Evolutionary conservation across 2,329 filamentous ascomycete genomes (phyloP).

Genomic region (Magnaporthales sp.): DNA sequence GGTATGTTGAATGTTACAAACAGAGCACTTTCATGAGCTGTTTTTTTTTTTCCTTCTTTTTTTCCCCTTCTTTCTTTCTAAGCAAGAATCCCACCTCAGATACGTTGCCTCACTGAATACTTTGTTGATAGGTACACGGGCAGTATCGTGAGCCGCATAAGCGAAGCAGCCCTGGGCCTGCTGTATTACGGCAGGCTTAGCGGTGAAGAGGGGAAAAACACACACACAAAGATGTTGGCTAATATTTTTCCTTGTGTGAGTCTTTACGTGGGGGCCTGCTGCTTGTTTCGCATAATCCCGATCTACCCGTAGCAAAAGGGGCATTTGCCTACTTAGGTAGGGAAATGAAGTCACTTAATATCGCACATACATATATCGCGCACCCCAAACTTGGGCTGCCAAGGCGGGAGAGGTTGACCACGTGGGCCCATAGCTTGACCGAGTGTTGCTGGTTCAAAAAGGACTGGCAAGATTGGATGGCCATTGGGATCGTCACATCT

Average conservation of each 20-base stretch:
- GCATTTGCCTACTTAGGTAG: not conserved
- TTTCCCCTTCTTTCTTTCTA: too few relatives aligned
- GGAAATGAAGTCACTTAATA: not conserved
- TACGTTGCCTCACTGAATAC: not conserved
- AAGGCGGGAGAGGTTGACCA: not conserved
- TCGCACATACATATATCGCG: not conserved
- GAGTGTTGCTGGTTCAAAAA: not conserved
- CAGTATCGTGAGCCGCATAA: not conserved
- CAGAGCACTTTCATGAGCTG: not conserved
- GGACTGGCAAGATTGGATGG: not conserved
- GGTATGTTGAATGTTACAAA: not conserved
- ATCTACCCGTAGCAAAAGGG: not conserved
- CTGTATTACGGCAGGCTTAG: not conserved
- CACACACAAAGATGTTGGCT: not conserved
- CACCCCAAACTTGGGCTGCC: not conserved
- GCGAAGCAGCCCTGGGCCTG: not conserved
- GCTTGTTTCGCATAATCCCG: not conserved
- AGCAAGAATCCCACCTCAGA: not conserved
- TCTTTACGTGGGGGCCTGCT: not conserved
- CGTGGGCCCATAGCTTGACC: not conserved
- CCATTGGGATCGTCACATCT: not conserved
- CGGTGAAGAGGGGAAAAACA: not conserved
- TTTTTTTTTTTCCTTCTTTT: not conserved
- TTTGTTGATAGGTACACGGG: not conserved
- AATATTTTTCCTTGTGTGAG: not conserved